Evolutionary conservation across 805 yeast genomes (phyloP), one percentile per base, ranked within the genome.

Genomic region (Nakazawaea peltata): DNA sequence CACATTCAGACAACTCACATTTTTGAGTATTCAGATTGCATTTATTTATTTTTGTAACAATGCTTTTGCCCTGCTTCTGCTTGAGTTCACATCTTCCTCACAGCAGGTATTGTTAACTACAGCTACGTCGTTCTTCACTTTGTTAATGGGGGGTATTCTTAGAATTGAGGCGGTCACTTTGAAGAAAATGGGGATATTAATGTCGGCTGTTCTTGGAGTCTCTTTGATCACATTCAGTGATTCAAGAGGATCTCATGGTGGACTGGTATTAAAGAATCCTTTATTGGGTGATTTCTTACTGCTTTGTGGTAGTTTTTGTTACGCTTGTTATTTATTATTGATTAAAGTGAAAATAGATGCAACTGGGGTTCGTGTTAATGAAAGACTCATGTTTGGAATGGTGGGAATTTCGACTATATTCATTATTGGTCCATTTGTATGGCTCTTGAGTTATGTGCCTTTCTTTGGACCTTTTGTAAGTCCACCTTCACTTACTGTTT

Each of bases 71-170:
- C 57, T 69, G 50, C 35, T 53, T n/a, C 54, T 71, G 3, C 54
- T 72, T 30, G 58, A 59, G 41, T 72, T 59, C 44, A 72, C 79
- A 0, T 62, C 72, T 9, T 74, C 76, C 0, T 65, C 77, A 15
- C 71, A 69, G 44, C 71, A 64, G 43, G 67, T 77, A 0, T 67
- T 71, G 8, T 46, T 72, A 13, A 63, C 74, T 5, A 65, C 77
- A 2, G 64, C 74, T 1, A 62, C 76, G 3, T 66, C 77, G 11
- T 57, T 70, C 4, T 72, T 69, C 46, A 69, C 77, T 0, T 51
- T 72, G 24, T 42, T 69, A 12, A 50, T 70, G 15, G 74, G 77
- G 1, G 56, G 51, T 2, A 15, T 54, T 8, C 46, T 60, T 15
- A 56, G 56, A 18, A 63, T 67, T 14, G 79, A 72, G 37, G 44